Percentiles rank a stretch among this genome's conserved stretches.
Evolutionary conservation across 2,329 filamentous ascomycete genomes (phyloP).

Genomic region (Rutstroemia sp.): DNA sequence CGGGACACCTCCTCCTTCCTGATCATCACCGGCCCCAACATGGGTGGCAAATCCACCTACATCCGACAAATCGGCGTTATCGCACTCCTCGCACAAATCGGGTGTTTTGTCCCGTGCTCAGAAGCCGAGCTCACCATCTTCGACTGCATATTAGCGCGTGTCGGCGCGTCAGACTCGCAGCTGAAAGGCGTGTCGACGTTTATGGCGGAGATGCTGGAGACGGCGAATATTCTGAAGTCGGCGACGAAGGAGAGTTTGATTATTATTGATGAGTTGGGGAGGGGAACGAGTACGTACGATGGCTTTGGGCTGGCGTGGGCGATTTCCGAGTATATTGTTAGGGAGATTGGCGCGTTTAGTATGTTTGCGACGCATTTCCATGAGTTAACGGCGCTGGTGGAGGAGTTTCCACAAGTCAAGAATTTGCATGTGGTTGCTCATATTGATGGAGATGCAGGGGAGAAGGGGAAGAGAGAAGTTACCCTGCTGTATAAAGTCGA

Average conservation of each 20-base stretch:
- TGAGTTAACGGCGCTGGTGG: slow-evolving; percentile 84
- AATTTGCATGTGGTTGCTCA: slow-evolving; percentile 97
- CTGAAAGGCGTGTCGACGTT: slow-evolving; percentile 97
- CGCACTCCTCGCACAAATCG: slow-evolving; percentile 92
- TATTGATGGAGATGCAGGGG: slow-evolving; percentile 46
- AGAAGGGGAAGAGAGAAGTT: slow-evolving; percentile 60
- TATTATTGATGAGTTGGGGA: slow-evolving; percentile 95
- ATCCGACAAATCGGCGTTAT: slow-evolving; percentile 97
- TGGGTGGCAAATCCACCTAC: slow-evolving; percentile 98
- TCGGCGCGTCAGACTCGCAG: slow-evolving; percentile 92
- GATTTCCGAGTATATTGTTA: slow-evolving; percentile 94
- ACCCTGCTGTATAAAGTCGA: slow-evolving; percentile 96
- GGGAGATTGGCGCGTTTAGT: slow-evolving; percentile 87
- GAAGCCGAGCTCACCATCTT: slow-evolving; percentile 92
- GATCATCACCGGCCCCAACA: slow-evolving; percentile 76
- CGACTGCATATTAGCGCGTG: slow-evolving; percentile 91
- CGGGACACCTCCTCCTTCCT: slow-evolving; percentile 80
- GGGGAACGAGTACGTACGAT: slow-evolving; percentile 95
- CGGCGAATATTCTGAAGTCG: slow-evolving; percentile 95
- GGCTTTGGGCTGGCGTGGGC: slow-evolving; percentile 99
- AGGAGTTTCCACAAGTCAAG: slow-evolving; percentile 78
- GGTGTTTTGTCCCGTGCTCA: slow-evolving; percentile 89
- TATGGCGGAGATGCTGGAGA: slow-evolving; percentile 99
- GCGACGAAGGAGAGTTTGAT: slow-evolving; percentile 93
- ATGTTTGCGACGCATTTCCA: slow-evolving; percentile 99